phyloP scores from a whole-genome alignment of 495 filamentous ascomycete species.

The Lophiostoma macrostomum region DNA sequence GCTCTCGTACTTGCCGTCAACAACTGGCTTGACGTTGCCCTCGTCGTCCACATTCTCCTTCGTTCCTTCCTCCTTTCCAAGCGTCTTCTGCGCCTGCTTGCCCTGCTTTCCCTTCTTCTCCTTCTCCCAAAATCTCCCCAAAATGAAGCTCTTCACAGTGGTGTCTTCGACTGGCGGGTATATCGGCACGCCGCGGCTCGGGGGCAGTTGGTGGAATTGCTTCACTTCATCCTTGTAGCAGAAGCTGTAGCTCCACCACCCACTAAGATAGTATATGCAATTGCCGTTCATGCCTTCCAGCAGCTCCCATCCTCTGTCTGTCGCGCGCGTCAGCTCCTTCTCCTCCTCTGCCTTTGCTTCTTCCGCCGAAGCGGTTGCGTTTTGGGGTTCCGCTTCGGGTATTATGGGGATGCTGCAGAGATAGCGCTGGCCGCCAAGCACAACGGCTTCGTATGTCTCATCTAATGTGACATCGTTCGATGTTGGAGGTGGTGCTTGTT shows the following conservation, averaged over 20 bases:
- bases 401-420: slow-evolving; percentile 84
- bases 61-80: slow-evolving; percentile 38
- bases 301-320: slow-evolving; percentile 83
- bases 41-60: slow-evolving; percentile 39
- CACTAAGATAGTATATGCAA: slow-evolving; percentile 86
- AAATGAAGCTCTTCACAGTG: slow-evolving; percentile 70
- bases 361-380: slow-evolving; percentile 54
- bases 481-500: slow-evolving; percentile 23
- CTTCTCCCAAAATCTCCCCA: slow-evolving; percentile 58
- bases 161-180: slow-evolving; percentile 74
- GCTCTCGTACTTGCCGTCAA: slow-evolving; percentile 41
- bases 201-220: slow-evolving; percentile 85
- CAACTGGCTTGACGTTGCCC: no score
- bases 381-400: slow-evolving; percentile 44
- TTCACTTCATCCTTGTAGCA: slow-evolving; percentile 86
- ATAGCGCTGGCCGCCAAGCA: slow-evolving; percentile 64
- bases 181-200: slow-evolving; percentile 58
- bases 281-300: slow-evolving; percentile 78
- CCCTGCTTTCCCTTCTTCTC: slow-evolving; percentile 21
- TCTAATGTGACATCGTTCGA: slow-evolving; percentile 11
- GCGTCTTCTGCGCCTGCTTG: slow-evolving; percentile 33
- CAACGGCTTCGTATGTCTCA: slow-evolving; percentile 70
- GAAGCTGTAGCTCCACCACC: slow-evolving; percentile 97
- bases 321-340: slow-evolving; percentile 80
- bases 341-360: slow-evolving; percentile 69